Conservation (phyloP, 179 eudicot genomes). For the Silene coronaria region DNA sequence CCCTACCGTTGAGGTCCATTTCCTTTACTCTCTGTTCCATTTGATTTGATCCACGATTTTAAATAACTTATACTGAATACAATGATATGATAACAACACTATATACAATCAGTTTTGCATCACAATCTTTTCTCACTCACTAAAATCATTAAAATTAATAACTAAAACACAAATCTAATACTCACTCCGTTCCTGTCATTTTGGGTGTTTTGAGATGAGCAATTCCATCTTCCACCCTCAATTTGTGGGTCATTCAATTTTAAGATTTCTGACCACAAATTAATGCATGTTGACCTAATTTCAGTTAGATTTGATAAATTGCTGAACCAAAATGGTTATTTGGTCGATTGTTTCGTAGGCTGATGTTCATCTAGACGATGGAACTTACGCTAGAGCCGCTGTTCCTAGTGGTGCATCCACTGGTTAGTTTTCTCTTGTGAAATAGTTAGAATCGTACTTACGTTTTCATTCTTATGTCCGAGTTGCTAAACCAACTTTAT, state of each 20-base stretch:
- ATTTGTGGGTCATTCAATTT: neutral
- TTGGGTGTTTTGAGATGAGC: too few relatives aligned
- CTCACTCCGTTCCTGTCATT: too few relatives aligned
- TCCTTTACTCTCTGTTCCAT: neutral
- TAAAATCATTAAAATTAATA: too few relatives aligned
- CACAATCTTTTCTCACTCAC: too few relatives aligned
- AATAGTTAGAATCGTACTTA: neutral
- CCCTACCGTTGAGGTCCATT: conserved; percentile 84
- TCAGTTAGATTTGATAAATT: neutral
- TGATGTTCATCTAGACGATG: conserved; percentile 56
- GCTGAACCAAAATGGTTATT: neutral
- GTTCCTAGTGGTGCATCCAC: conserved; percentile 99
- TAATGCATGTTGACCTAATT: neutral
- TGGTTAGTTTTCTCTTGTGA: conserved; percentile 33
- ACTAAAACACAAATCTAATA: too few relatives aligned
- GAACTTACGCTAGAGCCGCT: conserved; percentile 73
- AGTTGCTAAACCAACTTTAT: neutral
- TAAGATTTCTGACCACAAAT: neutral
- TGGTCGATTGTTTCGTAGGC: conserved; percentile 38
- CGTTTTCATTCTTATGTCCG: neutral
- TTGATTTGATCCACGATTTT: too few relatives aligned
- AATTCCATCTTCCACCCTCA: too few relatives aligned
- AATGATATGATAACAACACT: too few relatives aligned
- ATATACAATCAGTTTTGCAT: too few relatives aligned
- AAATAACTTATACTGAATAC: too few relatives aligned